Percentiles rank a stretch among this genome's conserved stretches.
These are phyloP conservation scores for Lagerstroemia speciosa DNA, from an alignment of 345 rosid genomes.

Conservation along the genomic window DNA sequence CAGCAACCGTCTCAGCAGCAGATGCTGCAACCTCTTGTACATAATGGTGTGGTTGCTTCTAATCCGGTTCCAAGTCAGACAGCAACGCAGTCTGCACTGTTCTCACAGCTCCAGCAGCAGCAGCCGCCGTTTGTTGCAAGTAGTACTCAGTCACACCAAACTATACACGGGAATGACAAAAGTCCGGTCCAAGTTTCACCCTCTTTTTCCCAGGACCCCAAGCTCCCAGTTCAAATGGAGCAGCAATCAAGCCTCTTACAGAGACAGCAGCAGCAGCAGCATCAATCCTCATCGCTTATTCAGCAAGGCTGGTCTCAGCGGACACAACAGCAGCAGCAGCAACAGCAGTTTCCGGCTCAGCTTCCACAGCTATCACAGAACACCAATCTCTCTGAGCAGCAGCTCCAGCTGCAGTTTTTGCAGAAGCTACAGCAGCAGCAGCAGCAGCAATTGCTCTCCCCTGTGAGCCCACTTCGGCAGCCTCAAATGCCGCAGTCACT, in stretches of 20 bases:
- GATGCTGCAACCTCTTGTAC: conserved; percentile 34
- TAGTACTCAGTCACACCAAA: conserved; percentile 33
- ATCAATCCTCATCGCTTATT: conserved; percentile 1
- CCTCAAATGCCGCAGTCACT: conserved; percentile 57
- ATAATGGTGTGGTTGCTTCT: conserved; percentile 33
- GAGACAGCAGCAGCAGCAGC: conserved; percentile 4
- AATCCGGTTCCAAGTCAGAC: conserved; percentile 42
- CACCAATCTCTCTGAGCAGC: conserved; percentile 70
- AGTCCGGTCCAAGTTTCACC: conserved; percentile 28
- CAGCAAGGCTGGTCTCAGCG: conserved; percentile 42
- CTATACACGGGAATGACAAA: conserved; percentile 29
- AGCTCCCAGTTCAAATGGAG: conserved; percentile 2
- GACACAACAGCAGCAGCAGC: conserved; percentile 38
- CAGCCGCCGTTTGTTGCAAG: conserved; percentile 41
- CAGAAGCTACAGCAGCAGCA: conserved; percentile 33
- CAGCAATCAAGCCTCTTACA: conserved; percentile 5
- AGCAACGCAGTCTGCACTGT: conserved; percentile 31
- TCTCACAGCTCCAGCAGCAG: conserved; percentile 29
- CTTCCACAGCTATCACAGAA: conserved; percentile 45
- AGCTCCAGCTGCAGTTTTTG: conserved; percentile 54
- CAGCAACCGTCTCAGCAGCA: conserved; percentile 7
- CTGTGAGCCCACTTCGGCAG: conserved; percentile 48
- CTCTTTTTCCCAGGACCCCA: conserved; percentile 5
- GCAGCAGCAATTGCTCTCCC: conserved; percentile 42
- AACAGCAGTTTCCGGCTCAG: conserved; percentile 24